A percentile compares a stretch with the other conserved stretches of the same genome.
phyloP scores from a whole-genome alignment of 441 rosid genomes.

The Lepidium campestre region DNA sequence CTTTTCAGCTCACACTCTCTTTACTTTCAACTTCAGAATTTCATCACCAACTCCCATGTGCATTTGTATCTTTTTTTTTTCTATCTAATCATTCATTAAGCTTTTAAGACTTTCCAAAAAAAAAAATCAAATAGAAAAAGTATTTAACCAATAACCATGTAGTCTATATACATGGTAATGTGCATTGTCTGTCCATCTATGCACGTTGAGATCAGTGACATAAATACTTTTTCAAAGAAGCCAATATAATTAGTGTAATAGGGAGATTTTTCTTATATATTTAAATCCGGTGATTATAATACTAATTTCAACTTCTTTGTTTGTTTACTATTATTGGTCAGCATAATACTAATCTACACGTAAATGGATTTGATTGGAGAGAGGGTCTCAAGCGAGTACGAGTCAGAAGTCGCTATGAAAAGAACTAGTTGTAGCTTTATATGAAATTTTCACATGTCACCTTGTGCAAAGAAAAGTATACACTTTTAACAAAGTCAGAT shows the following conservation, averaged over 20 bases:
- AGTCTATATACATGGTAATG: no score
- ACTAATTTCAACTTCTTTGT: no score
- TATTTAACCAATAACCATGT: no score
- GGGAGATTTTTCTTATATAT: no score
- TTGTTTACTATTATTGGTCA: no score
- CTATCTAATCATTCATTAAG: conserved; percentile 13
- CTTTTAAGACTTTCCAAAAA: conserved; percentile 10
- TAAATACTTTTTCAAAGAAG: no score
- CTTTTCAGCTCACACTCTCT: conserved; percentile 18
- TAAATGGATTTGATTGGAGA: background rate
- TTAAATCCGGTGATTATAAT: no score
- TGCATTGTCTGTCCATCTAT: no score
- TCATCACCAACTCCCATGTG: conserved; percentile 17
- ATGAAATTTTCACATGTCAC: conserved; percentile 15
- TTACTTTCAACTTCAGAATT: conserved; percentile 2
- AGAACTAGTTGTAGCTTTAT: conserved; percentile 20
- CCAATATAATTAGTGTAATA: no score
- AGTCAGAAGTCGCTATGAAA: background rate
- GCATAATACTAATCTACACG: background rate
- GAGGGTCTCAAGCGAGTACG: background rate
- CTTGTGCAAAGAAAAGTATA: conserved; percentile 10
- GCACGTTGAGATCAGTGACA: no score
- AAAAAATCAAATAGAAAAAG: no score
- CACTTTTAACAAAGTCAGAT: background rate
- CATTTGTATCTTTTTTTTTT: no score